These are phyloP conservation scores for Apiosordaria backusii DNA, from an alignment of 495 filamentous ascomycete genomes.

Conservation along the genomic window DNA sequence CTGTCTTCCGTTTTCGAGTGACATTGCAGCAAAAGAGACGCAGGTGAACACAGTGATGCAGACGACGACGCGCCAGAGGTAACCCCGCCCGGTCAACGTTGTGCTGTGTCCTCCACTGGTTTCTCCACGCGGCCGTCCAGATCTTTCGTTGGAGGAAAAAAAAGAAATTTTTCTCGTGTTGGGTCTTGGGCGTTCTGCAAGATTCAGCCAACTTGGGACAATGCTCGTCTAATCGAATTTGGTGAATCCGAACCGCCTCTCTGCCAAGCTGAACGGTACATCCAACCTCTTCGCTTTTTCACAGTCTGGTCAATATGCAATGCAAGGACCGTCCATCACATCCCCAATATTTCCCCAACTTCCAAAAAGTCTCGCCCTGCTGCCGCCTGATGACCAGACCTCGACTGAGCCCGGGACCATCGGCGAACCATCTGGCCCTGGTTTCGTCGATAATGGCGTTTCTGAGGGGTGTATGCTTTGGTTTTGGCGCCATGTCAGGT, in stretches of 20 bases:
- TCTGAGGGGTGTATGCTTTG: too few species aligned
- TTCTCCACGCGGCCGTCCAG: background rate
- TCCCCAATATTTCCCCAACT: background rate
- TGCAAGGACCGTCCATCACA: constrained; percentile 4
- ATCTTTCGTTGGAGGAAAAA: background rate
- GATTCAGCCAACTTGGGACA: background rate
- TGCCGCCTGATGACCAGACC: too few species aligned
- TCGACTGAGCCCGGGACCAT: background rate
- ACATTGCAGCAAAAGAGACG: background rate
- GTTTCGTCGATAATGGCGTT: background rate
- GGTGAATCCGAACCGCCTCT: background rate
- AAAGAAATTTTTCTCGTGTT: constrained; percentile 1
- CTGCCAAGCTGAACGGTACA: background rate
- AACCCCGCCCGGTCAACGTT: background rate
- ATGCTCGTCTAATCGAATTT: background rate
- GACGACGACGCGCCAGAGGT: background rate
- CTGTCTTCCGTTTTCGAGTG: constrained; percentile 5
- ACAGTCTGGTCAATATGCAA: background rate
- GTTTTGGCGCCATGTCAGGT: background rate
- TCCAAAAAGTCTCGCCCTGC: background rate
- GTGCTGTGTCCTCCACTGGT: background rate
- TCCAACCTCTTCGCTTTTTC: background rate
- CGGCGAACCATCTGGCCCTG: background rate
- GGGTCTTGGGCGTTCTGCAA: background rate
- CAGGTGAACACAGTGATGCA: background rate